phyloP scores from a whole-genome alignment of 345 rosid species.

The Linum lewisii region DNA sequence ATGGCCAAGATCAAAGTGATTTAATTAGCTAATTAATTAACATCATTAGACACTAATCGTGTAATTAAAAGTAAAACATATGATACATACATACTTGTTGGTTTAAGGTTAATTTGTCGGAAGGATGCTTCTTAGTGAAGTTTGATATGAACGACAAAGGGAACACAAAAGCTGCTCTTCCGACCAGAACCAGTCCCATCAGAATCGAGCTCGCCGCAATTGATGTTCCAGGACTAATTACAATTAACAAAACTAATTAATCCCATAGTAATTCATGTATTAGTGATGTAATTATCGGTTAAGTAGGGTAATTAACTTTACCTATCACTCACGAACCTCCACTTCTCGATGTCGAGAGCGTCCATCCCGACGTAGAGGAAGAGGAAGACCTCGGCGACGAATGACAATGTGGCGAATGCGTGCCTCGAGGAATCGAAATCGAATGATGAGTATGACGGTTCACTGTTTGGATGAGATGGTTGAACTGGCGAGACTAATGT shows the following conservation, averaged over 20 bases:
- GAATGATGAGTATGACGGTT: not conserved
- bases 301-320: too few relatives aligned
- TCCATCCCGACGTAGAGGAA: slow-evolving; percentile 99
- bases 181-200: slow-evolving; percentile 63
- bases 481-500: slow-evolving; percentile 3
- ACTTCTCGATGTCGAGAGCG: slow-evolving; percentile 87
- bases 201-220: slow-evolving; percentile 66
- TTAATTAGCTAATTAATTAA: slow-evolving; percentile 6
- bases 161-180: slow-evolving; percentile 88
- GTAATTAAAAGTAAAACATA: too few relatives aligned
- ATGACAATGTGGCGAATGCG: slow-evolving; percentile 83
- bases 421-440: slow-evolving; percentile 40
- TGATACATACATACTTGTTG: slow-evolving; percentile 79
- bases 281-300: too few relatives aligned
- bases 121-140: slow-evolving; percentile 54
- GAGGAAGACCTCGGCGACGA: slow-evolving; percentile 87
- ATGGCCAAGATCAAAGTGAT: too few relatives aligned
- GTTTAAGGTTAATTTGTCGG: slow-evolving; percentile 45
- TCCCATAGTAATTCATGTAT: too few relatives aligned
- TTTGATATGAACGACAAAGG: slow-evolving; percentile 80
- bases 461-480: not conserved
- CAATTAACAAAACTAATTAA: too few relatives aligned
- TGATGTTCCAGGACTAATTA: slow-evolving; percentile 65
- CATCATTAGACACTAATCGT: too few relatives aligned
- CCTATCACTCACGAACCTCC: slow-evolving; percentile 75